Conservation (phyloP, 169 alveolate species). For the Plasmodium gaboni region DNA sequence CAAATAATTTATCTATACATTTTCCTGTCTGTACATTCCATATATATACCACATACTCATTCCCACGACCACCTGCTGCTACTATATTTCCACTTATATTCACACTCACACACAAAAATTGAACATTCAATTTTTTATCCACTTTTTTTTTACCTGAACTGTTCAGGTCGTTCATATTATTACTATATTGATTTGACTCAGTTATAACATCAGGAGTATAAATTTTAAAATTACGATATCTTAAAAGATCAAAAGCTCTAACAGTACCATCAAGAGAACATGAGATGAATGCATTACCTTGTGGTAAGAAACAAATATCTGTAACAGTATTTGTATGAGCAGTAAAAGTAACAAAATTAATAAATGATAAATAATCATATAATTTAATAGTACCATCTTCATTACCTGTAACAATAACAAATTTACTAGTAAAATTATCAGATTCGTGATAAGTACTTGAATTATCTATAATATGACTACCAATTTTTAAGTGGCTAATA, state of each 20-base stretch:
- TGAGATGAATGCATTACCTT: slow-evolving; percentile 94
- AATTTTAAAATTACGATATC: slow-evolving; percentile 93
- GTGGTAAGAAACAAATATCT: slow-evolving; percentile 93
- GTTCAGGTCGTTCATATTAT: slow-evolving; percentile 17
- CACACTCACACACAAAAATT: slow-evolving; percentile 94
- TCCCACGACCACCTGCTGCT: slow-evolving; percentile 97
- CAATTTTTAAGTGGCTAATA: slow-evolving; percentile 56
- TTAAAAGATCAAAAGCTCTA: slow-evolving; percentile 96
- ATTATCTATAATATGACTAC: slow-evolving; percentile 52
- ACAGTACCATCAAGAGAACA: slow-evolving; percentile 98
- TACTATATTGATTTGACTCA: slow-evolving; percentile 8
- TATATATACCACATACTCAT: slow-evolving; percentile 85
- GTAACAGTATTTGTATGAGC: slow-evolving; percentile 96
- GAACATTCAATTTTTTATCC: slow-evolving; percentile 80
- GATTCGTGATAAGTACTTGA: slow-evolving; percentile 64
- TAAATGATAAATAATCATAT: slow-evolving; percentile 96
- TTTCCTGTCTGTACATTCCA: slow-evolving; percentile 88
- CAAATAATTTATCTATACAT: slow-evolving; percentile 86
- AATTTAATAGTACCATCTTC: slow-evolving; percentile 97
- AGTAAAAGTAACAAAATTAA: slow-evolving; percentile 95
- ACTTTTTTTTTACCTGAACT: slow-evolving; percentile 23
- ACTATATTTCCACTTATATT: slow-evolving; percentile 97
- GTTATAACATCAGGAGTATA: slow-evolving; percentile 81
- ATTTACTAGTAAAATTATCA: slow-evolving; percentile 70
- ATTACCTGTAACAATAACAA: slow-evolving; percentile 97